Conservation (phyloP, 352 stramenopile species). For the Phytophthora quininea region DNA sequence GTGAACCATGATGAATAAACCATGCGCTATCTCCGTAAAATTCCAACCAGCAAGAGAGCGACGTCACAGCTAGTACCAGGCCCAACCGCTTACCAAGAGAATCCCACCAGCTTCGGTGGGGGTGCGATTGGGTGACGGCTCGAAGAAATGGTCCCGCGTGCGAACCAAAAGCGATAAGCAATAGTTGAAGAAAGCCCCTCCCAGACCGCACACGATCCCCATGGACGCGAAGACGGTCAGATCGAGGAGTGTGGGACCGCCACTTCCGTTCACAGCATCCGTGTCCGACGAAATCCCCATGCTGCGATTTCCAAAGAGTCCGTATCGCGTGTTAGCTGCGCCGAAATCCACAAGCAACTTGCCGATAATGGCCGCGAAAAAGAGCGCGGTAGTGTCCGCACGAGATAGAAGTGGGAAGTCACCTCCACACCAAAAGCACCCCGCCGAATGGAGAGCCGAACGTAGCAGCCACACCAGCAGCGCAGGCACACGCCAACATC, state of each 20-base stretch:
- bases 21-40: slow-evolving; percentile 84
- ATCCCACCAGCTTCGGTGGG: slow-evolving; percentile 41
- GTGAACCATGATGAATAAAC: slow-evolving; percentile 80
- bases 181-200: slow-evolving; percentile 74
- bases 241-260: slow-evolving; percentile 52
- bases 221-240: slow-evolving; percentile 69
- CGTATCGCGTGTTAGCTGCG: slow-evolving; percentile 65
- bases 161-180: slow-evolving; percentile 71
- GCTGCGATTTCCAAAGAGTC: slow-evolving; percentile 74
- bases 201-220: slow-evolving; percentile 70
- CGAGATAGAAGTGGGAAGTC: slow-evolving; percentile 85
- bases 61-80: slow-evolving; percentile 60
- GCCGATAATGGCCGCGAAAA: slow-evolving; percentile 84
- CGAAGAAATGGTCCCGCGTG: slow-evolving; percentile 57
- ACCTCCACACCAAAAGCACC: slow-evolving; percentile 85
- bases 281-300: slow-evolving; percentile 61
- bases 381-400: slow-evolving; percentile 80
- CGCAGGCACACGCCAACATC: slow-evolving; percentile 83
- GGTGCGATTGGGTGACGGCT: slow-evolving; percentile 8
- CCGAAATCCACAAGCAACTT: slow-evolving; percentile 70
- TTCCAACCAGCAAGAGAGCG: slow-evolving; percentile 72
- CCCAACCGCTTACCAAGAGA: slow-evolving; percentile 64
- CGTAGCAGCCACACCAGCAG: slow-evolving; percentile 83
- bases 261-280: slow-evolving; percentile 44
- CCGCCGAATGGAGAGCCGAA: slow-evolving; percentile 87